phyloP scores from a whole-genome alignment of 2,329 filamentous ascomycete species.

The Emergomyces pasteurianus region DNA sequence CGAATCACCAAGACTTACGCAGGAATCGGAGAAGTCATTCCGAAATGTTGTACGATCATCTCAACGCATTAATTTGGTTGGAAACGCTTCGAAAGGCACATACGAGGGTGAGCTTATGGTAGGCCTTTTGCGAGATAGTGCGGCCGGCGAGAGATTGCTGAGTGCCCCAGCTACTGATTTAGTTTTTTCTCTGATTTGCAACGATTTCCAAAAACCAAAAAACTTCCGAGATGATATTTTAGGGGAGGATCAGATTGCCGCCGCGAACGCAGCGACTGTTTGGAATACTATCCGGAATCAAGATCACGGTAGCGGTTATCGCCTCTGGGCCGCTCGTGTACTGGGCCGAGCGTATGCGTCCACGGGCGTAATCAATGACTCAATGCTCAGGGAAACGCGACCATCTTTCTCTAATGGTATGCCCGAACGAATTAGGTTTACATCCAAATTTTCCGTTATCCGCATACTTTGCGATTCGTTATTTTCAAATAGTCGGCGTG shows the following conservation, averaged over 20 bases:
- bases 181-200: conserved; percentile 46
- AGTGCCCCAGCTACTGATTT: conserved; percentile 51
- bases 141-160: conserved; percentile 50
- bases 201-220: conserved; percentile 54
- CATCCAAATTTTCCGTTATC: conserved; percentile 53
- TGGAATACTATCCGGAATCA: conserved; percentile 64
- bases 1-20: conserved; percentile 39
- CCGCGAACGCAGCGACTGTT: conserved; percentile 51
- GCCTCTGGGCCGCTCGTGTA: conserved; percentile 74
- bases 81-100: conserved; percentile 56
- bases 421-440: conserved; percentile 10
- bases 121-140: conserved; percentile 66
- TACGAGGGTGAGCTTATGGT: conserved; percentile 70
- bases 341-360: conserved; percentile 74
- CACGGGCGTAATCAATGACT: conserved; percentile 49
- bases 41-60: conserved; percentile 57
- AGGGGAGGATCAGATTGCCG: conserved; percentile 52
- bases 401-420: conserved; percentile 6
- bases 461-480: conserved; percentile 51
- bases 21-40: conserved; percentile 46
- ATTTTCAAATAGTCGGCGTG: conserved; percentile 42
- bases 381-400: conserved; percentile 33
- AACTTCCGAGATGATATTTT: conserved; percentile 55
- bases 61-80: conserved; percentile 52
- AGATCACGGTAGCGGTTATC: conserved; percentile 54